Evolutionary conservation across 2,329 filamentous ascomycete species (phyloP).

Genomic region (Pseudogymnoascus sp.): DNA sequence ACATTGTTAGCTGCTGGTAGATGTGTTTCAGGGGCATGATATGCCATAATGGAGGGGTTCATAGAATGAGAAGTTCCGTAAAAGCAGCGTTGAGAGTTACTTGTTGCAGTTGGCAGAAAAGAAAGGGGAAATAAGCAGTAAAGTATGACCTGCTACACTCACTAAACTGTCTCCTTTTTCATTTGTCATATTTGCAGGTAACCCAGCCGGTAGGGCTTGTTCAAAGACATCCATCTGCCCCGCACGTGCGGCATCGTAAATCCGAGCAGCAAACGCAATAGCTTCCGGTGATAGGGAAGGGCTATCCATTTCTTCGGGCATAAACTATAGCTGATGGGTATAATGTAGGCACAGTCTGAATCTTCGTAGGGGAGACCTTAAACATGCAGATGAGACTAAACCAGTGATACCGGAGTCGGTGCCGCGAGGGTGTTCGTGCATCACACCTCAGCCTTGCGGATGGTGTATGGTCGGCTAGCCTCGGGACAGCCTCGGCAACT

Average conservation of each 20-base stretch:
- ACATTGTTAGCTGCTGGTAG: background rate
- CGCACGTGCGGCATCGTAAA: slow-evolving; percentile 57
- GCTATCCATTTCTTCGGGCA: background rate
- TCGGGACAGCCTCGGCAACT: slow-evolving; percentile 7
- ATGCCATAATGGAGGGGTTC: background rate
- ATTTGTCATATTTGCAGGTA: slow-evolving; percentile 63
- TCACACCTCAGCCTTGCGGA: slow-evolving; percentile 9
- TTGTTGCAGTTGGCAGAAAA: background rate
- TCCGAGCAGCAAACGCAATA: slow-evolving; percentile 53
- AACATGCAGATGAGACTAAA: background rate
- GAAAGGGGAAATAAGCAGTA: background rate
- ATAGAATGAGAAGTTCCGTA: background rate
- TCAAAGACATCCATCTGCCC: slow-evolving; percentile 51
- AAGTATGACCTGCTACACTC: slow-evolving; percentile 21
- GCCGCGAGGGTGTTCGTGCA: background rate
- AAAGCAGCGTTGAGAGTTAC: background rate
- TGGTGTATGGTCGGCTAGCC: slow-evolving; percentile 1
- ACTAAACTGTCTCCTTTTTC: slow-evolving; percentile 64
- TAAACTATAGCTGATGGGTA: background rate
- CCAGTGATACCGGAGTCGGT: background rate
- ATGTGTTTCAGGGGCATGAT: background rate
- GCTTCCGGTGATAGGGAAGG: slow-evolving; percentile 44
- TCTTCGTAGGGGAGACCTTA: background rate
- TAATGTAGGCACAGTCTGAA: background rate
- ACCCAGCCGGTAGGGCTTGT: slow-evolving; percentile 54